These are phyloP conservation scores for Maudiozyma pseudohumilis DNA, from an alignment of 805 yeast genomes.

Conservation along the genomic window DNA sequence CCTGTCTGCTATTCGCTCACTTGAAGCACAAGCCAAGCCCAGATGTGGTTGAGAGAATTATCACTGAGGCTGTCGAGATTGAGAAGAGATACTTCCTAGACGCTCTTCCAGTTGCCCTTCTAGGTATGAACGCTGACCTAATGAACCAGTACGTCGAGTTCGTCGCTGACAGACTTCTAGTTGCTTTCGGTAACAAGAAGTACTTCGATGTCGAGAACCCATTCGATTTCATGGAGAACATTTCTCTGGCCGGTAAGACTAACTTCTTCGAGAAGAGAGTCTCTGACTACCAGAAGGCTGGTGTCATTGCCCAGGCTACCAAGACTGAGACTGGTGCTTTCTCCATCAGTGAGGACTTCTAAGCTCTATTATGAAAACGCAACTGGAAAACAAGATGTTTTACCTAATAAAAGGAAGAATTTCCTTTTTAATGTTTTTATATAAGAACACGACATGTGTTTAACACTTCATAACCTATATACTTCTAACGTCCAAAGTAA, in stretches of 20 bases:
- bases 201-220: slow-evolving; percentile 83
- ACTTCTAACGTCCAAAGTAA: too few species aligned
- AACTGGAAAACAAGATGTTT: too few species aligned
- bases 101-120: slow-evolving; percentile 83
- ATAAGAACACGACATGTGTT: too few species aligned
- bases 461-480: too few species aligned
- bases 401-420: too few species aligned
- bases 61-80: slow-evolving; percentile 89
- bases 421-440: too few species aligned
- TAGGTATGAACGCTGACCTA: slow-evolving; percentile 88
- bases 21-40: slow-evolving; percentile 79
- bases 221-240: slow-evolving; percentile 98
- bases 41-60: slow-evolving; percentile 70
- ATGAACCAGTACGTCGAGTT: slow-evolving; percentile 98
- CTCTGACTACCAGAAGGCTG: slow-evolving; percentile 97
- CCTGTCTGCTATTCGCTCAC: slow-evolving; percentile 89
- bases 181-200: slow-evolving; percentile 86
- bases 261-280: slow-evolving; percentile 99
- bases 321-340: slow-evolving; percentile 51
- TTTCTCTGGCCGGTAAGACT: slow-evolving; percentile 96
- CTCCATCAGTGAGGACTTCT: slow-evolving; percentile 90
- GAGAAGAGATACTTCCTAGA: slow-evolving; percentile 93
- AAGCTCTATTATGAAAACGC: slow-evolving; percentile 26
- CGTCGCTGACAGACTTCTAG: slow-evolving; percentile 89
- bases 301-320: slow-evolving; percentile 80